Base-by-base conservation (phyloP, 345 rosid genomes). In the Salix suchowensis region DNA sequence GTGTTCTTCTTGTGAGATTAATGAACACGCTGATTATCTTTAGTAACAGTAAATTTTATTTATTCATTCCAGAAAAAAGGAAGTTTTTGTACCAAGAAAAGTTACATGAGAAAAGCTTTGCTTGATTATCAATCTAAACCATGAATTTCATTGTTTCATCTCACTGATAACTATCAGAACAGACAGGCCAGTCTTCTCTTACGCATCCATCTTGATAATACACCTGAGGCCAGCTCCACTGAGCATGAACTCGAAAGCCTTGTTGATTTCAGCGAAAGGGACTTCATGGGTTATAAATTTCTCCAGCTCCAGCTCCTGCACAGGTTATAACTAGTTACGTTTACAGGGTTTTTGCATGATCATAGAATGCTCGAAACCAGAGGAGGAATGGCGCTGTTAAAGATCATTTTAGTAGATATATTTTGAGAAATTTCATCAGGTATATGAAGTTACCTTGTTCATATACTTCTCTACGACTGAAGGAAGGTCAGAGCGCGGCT, bases 401-500 rank as follows among this genome's bases (percentile, higher is more conserved):
- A 3, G 64, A 58, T 58, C 5, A 58, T 58, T n/a, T 5, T n/a
- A 58, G 28, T 4, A n/a, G 62, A 55, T n/a, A 55, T n/a, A 23
- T 23, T 58, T 58, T 58, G 64, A 58, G 64, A 58, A 58, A n/a
- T n/a, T 3, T 30, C 32, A 30, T 30, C 32, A 3, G 32, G 32
- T 30, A 3, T 30, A 30, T 3, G 32, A 30, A 30, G 32, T 30
- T 79, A 88, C 89, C 86, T 88, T 88, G 81, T 84, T 91, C 91
- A 89, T 84, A 74, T 91, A 91, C 70, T 72, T 84, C 46, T 91
- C 90, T 7, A 91, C 92, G 10, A 89, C 89, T 12, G 84, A 74
- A 21, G 95, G 95, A 76, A 91, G 85, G 44, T 91, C 90, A 21
- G 88, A 72, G 52, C 88, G 88, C 19, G 95, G 90, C 76, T 91